A percentile compares a stretch with the other conserved stretches of the same genome.
phyloP scores from a whole-genome alignment of 129 eudicot species.

The Escallonia rubra region DNA sequence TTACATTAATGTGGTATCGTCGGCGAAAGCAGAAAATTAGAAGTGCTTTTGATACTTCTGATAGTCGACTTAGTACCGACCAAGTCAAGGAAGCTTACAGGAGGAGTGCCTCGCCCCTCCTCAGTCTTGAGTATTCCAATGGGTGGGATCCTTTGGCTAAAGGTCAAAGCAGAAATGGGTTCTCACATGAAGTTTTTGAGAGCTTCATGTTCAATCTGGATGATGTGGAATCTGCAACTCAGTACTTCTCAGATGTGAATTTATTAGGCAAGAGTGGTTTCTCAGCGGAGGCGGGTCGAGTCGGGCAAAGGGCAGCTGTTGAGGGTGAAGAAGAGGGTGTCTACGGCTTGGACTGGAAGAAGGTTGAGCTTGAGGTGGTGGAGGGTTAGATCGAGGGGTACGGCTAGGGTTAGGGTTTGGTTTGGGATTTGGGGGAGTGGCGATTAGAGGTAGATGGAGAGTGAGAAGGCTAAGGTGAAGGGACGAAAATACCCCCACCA shows the following conservation, averaged over 20 bases:
- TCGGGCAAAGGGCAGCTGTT: too few relatives aligned
- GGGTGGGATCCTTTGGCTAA: conserved; percentile 95
- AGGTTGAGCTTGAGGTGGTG: too few relatives aligned
- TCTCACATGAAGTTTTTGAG: conserved; percentile 66
- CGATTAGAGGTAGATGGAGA: too few relatives aligned
- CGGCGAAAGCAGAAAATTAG: conserved; percentile 80
- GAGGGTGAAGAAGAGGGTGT: too few relatives aligned
- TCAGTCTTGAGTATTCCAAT: conserved; percentile 76
- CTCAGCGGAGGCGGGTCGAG: too few relatives aligned
- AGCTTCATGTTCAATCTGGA: conserved; percentile 75
- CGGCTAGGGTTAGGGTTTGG: too few relatives aligned
- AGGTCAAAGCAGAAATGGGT: conserved; percentile 39
- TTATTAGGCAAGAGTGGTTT: conserved; percentile 78
- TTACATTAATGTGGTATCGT: conserved; percentile 69
- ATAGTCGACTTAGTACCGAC: conserved; percentile 60
- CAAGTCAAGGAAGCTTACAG: conserved; percentile 60
- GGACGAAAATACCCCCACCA: too few relatives aligned
- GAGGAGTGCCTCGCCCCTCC: conserved; percentile 75
- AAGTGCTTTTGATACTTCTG: conserved; percentile 48
- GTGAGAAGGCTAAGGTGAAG: too few relatives aligned
- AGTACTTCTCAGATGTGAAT: conserved; percentile 68
- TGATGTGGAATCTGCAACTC: conserved; percentile 84
- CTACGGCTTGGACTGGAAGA: too few relatives aligned
- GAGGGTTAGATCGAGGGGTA: too few relatives aligned
- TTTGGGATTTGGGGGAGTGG: too few relatives aligned